Base-by-base conservation (phyloP, 768 basidiomycete species). In the Udeniomyces megalosporus region DNA sequence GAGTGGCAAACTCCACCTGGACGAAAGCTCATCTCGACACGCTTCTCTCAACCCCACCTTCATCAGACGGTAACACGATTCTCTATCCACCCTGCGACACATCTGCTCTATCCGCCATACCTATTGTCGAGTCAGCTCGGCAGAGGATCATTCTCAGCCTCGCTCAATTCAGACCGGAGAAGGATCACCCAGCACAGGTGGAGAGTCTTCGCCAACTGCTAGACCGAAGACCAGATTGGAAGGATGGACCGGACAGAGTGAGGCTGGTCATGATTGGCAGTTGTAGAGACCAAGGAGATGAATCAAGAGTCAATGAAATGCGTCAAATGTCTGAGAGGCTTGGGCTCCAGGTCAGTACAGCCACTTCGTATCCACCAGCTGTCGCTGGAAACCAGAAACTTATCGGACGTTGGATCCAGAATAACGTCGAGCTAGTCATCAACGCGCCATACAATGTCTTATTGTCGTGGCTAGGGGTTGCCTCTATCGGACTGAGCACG, bases 1-100 rank as follows among this genome's bases (percentile, higher is more conserved):
- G 86, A 49, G 90, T 93, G 88, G 90, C 87, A 68, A 97, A 97
- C 73, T 95, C 90, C 4, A 83, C 86, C 0, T 97, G 95, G 93
- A 97, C 93, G 2, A 82, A 84, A 68, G 79, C 78, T 46, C 95
- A 97, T 69, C 76, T 96, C 65, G 79, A 86, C 67, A 76, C 81
- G 1, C 83, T 95, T 53, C 76, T 95, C 26, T 20, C 24, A 22
- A 35, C 45, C 28, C 42, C 28, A 0, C 14, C 14, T n/a, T 44
- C 55, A 10, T 26, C 55, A 17, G 38, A 44, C 28, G 17, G 28
- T 44, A 14, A 28, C 26, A 28, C 66, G 26, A 83, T 84, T 51
- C 86, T 95, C 1, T 96, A 89, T 71, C 93, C 95, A 0, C 87
- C 95, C 0, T 97, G 95, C 70, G 88, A 93, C 68, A 91, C 87